Evolutionary conservation across 306 rosid genomes (phyloP).

Genomic region (Prunus persica): DNA sequence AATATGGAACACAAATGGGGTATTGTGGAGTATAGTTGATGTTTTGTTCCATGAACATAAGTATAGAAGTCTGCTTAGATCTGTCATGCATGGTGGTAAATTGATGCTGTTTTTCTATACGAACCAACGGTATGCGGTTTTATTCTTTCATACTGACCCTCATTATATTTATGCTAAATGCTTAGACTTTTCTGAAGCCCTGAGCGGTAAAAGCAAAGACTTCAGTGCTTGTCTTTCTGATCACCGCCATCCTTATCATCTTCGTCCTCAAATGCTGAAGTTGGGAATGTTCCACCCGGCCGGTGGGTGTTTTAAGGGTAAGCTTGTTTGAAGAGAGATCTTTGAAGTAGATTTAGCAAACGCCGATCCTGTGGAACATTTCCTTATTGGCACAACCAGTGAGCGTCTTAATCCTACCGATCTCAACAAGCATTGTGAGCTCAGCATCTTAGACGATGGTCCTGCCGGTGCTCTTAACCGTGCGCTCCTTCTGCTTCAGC

Average conservation of each 20-base stretch:
- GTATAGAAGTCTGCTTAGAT: not conserved
- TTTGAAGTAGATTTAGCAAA: not conserved
- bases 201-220: not conserved
- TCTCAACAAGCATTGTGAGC: constrained; percentile 8
- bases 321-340: constrained; percentile 7
- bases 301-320: not conserved
- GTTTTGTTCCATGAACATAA: not conserved
- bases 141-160: not conserved
- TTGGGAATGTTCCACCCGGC: not conserved
- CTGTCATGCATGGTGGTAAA: not conserved
- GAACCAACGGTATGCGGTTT: not conserved
- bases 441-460: not conserved
- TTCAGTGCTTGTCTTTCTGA: not conserved
- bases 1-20: not conserved
- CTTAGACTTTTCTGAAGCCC: not conserved
- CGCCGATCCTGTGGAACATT: not conserved
- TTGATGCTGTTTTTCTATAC: not conserved
- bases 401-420: not conserved
- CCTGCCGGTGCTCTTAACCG: not conserved
- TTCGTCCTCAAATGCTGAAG: not conserved
- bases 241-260: not conserved
- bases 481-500: constrained; percentile 1
- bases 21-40: not conserved
- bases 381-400: constrained; percentile 1
- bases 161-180: not conserved